Conservation (phyloP, 768 basidiomycete species). For the Leccinum arenicola region DNA sequence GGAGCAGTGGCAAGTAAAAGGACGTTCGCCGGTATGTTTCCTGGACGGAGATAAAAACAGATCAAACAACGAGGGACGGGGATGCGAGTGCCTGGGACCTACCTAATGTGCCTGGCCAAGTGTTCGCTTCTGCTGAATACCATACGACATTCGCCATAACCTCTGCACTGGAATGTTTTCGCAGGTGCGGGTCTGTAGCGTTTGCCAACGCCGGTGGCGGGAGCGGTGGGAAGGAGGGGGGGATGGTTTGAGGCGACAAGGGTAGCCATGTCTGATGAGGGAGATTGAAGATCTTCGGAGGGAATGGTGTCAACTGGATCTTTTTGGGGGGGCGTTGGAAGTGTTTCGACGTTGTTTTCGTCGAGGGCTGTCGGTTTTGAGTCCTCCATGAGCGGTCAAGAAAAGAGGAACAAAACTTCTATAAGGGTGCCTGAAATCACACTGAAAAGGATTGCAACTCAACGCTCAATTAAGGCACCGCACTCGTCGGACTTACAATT, state of each 20-base stretch:
- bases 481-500: slow-evolving; percentile 32
- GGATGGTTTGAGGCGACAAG: slow-evolving; percentile 30
- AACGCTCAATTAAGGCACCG: slow-evolving; percentile 37
- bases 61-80: slow-evolving; percentile 20
- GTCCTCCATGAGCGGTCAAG: slow-evolving; percentile 32
- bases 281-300: slow-evolving; percentile 2
- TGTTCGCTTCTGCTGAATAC: slow-evolving; percentile 96
- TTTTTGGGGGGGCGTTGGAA: slow-evolving; percentile 1
- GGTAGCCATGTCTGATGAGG: slow-evolving; percentile 30
- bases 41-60: slow-evolving; percentile 42
- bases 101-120: slow-evolving; percentile 94
- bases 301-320: slow-evolving; percentile 4
- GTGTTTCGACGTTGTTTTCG: slow-evolving; percentile 13
- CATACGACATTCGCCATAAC: slow-evolving; percentile 95
- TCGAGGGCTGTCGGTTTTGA: slow-evolving; percentile 32
- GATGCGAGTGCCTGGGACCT: slow-evolving; percentile 32
- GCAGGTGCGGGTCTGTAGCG: slow-evolving; percentile 82
- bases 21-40: slow-evolving; percentile 97
- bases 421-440: slow-evolving; percentile 35
- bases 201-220: slow-evolving; percentile 40
- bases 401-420: slow-evolving; percentile 35
- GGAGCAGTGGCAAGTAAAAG: slow-evolving; percentile 93
- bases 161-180: slow-evolving; percentile 94
- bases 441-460: slow-evolving; percentile 29
- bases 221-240: slow-evolving; percentile 16